A percentile compares a stretch with the other conserved stretches of the same genome.
Evolutionary conservation across 1,284 basidiomycete genomes (phyloP).

Genomic region (Thelephora terrestris): DNA sequence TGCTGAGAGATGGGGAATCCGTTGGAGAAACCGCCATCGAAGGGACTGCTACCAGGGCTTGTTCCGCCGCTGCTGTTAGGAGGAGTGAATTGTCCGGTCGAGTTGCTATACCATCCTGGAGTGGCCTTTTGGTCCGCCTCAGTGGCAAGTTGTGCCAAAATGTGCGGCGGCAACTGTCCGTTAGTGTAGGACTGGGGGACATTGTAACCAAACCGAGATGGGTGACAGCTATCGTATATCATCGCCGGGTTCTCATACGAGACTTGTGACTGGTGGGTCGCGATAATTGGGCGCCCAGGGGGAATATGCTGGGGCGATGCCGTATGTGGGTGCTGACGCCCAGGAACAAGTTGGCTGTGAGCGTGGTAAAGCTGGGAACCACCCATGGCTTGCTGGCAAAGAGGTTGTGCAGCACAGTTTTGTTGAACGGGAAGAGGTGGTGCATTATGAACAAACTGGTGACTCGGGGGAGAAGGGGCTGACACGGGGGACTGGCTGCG

Average conservation of each 20-base stretch:
- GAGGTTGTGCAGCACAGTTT: neutral
- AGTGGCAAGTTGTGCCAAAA: slow-evolving; percentile 14
- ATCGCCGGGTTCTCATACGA: slow-evolving; percentile 29
- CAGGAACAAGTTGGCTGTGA: slow-evolving; percentile 5
- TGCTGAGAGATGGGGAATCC: slow-evolving; percentile 25
- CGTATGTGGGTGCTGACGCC: slow-evolving; percentile 8
- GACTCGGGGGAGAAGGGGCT: slow-evolving; percentile 1
- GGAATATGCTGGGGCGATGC: slow-evolving; percentile 1
- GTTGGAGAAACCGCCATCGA: slow-evolving; percentile 22
- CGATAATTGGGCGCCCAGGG: slow-evolving; percentile 22
- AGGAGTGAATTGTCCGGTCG: slow-evolving; percentile 24
- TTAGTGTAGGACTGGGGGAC: slow-evolving; percentile 17
- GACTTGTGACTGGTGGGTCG: slow-evolving; percentile 21
- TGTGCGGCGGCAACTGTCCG: slow-evolving; percentile 9
- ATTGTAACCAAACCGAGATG: slow-evolving; percentile 16
- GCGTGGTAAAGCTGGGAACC: slow-evolving; percentile 3
- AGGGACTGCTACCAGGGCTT: slow-evolving; percentile 11
- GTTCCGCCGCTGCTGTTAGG: slow-evolving; percentile 22
- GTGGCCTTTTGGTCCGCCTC: slow-evolving; percentile 20
- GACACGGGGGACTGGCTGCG: neutral
- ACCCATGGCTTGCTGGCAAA: neutral
- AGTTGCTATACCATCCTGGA: slow-evolving; percentile 19
- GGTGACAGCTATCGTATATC: slow-evolving; percentile 21
- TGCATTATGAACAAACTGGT: slow-evolving; percentile 22
- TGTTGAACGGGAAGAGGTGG: slow-evolving; percentile 4